A percentile compares a stretch with the other conserved stretches of the same genome.
Evolutionary conservation across 78 protist species (phyloP).

Genomic region (Dictyostelium discoideum): DNA sequence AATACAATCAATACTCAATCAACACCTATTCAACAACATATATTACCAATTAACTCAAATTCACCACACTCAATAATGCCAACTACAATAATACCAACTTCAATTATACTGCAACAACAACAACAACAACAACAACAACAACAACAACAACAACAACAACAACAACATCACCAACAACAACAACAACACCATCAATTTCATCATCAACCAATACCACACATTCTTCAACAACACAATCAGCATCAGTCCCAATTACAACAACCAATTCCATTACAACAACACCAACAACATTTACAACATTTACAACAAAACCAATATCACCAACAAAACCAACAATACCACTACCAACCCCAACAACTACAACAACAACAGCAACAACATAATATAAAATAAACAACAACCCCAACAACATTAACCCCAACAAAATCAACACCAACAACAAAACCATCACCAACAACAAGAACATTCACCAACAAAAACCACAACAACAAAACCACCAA

Average conservation of each 20-base stretch:
- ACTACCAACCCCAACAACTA: no score
- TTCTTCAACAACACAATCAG: no score
- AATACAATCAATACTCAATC: background rate
- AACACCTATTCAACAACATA: background rate
- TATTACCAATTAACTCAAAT: background rate
- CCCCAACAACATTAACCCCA: background rate
- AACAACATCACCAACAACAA: no score
- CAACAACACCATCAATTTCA: no score
- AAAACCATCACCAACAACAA: background rate
- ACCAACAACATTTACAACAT: no score
- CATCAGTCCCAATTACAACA: no score
- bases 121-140: background rate
- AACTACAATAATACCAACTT: background rate
- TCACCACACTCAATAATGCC: background rate
- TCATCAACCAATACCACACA: no score
- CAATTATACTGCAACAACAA: background rate
- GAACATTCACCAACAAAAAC: background rate
- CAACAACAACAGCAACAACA: background rate
- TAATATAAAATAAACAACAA: background rate
- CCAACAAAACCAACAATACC: no score
- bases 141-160: no score
- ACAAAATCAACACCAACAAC: background rate
- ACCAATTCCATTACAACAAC: no score
- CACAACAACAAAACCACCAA: background rate
- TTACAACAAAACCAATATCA: no score